phyloP scores from a whole-genome alignment of 345 rosid genomes.

The Salix arbutifolia region DNA sequence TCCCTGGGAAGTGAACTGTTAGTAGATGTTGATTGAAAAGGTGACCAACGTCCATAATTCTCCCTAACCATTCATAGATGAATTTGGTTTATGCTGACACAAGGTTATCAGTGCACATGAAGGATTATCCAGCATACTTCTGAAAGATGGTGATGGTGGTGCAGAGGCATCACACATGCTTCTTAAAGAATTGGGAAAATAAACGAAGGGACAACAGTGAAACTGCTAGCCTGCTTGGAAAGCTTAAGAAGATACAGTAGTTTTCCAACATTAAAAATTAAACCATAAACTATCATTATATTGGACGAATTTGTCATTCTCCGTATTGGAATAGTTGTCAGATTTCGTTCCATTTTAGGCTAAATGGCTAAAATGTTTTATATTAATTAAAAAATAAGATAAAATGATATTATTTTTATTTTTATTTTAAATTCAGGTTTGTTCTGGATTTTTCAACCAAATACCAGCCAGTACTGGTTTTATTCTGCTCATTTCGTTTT shows the following conservation, averaged over 20 bases:
- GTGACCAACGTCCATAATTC: not conserved
- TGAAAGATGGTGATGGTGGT: not conserved
- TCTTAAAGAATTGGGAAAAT: not conserved
- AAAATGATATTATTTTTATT: too few relatives aligned
- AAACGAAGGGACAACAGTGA: not conserved
- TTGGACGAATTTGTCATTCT: not conserved
- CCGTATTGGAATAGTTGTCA: not conserved
- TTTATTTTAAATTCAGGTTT: accelerated
- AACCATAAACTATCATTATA: not conserved
- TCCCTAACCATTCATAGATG: not conserved
- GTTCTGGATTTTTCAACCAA: accelerated
- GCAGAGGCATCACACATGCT: not conserved
- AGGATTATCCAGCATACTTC: not conserved
- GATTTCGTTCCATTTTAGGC: too few relatives aligned
- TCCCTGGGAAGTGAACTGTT: not conserved
- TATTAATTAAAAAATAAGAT: too few relatives aligned
- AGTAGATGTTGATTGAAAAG: not conserved
- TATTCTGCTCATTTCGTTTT: accelerated
- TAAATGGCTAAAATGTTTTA: too few relatives aligned
- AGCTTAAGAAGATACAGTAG: not conserved
- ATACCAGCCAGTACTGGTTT: accelerated
- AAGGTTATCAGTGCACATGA: not conserved
- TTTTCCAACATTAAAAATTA: not conserved
- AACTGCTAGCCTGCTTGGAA: not conserved
- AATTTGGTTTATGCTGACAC: not conserved